phyloP scores from a whole-genome alignment of 2,329 filamentous ascomycete genomes.

The Lizonia empirigonia region DNA sequence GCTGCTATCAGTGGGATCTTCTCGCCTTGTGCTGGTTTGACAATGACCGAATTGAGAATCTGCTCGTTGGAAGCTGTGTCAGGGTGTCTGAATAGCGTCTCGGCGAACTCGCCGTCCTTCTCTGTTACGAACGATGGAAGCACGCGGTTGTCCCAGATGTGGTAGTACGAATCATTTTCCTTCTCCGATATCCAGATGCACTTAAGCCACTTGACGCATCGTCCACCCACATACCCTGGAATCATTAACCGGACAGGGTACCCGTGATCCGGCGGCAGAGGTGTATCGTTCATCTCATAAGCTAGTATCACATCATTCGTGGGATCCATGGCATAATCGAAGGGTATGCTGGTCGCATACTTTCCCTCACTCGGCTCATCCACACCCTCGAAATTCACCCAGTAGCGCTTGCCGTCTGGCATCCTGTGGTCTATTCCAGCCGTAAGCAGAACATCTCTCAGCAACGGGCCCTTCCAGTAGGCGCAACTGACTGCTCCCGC shows the following conservation, averaged over 20 bases:
- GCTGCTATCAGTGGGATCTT: slow-evolving; percentile 49
- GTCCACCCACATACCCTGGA: slow-evolving; percentile 57
- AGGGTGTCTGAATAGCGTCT: slow-evolving; percentile 56
- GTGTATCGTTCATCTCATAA: slow-evolving; percentile 54
- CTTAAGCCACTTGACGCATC: slow-evolving; percentile 61
- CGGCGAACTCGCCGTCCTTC: slow-evolving; percentile 55
- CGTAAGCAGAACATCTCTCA: slow-evolving; percentile 57
- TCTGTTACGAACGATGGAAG: slow-evolving; percentile 58
- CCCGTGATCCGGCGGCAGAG: slow-evolving; percentile 54
- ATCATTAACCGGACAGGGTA: slow-evolving; percentile 56
- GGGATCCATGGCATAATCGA: slow-evolving; percentile 16
- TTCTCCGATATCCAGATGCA: slow-evolving; percentile 55
- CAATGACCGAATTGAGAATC: slow-evolving; percentile 61
- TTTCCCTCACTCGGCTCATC: slow-evolving; percentile 56
- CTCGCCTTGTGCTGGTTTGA: slow-evolving; percentile 52
- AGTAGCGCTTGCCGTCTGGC: slow-evolving; percentile 38
- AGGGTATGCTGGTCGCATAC: slow-evolving; percentile 59
- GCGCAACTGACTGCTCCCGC: slow-evolving; percentile 60
- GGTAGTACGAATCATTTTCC: slow-evolving; percentile 60
- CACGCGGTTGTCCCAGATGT: slow-evolving; percentile 62
- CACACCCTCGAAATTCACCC: slow-evolving; percentile 59
- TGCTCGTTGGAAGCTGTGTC: slow-evolving; percentile 54
- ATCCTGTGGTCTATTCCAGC: slow-evolving; percentile 45
- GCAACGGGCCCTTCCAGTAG: slow-evolving; percentile 39
- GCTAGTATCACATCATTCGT: slow-evolving; percentile 20